Evolutionary conservation across 306 rosid genomes (phyloP), one percentile per base, ranked within the genome.

Genomic region (Corylus americana): DNA sequence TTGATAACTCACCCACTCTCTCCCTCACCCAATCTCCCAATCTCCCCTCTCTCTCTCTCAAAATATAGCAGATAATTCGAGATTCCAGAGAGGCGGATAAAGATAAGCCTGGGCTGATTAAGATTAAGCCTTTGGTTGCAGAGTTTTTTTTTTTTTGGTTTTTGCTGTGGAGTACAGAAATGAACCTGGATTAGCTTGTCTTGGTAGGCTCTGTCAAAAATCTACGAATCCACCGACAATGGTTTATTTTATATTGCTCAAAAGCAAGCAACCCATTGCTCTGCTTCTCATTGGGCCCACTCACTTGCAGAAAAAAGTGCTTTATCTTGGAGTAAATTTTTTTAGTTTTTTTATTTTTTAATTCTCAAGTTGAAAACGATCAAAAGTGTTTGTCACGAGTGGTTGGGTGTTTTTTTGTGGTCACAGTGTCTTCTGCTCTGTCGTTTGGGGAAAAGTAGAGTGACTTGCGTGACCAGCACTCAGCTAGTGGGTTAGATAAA

Each of bases 161-260:
- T 47, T 62, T 14, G 48, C 45, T 22, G 45, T 67, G 27, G 81
- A 44, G 80, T 70, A 50, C 69, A 79, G 82, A 70, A 79, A 37
- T 31, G 74, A 83, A 79, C 80, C 84, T 81, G 20, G 16, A 16
- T 50, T 77, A 63, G 78, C 90, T 79, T 81, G 71, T 85, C 89
- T 91, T 81, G 80, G 80, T 87, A 76, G 81, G 70, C 79, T 77
- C 81, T 78, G 35, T 59, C 14, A 83, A 70, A 83, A 87, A 79
- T 71, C 57, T 76, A 77, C 55, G 74, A 81, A 77, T 16, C 87
- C 93, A 91, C 97, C 97, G 93, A 91, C 93, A 86, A 58, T 62
- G 6, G 20, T 54, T 83, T 70, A 50, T 63, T 59, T 58, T 47
- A 11, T 58, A 0, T 71, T 74, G 64, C 31, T 53, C 61, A 5